Base-by-base conservation (phyloP, 306 rosid genomes). In the Ormosia semicastrata region DNA sequence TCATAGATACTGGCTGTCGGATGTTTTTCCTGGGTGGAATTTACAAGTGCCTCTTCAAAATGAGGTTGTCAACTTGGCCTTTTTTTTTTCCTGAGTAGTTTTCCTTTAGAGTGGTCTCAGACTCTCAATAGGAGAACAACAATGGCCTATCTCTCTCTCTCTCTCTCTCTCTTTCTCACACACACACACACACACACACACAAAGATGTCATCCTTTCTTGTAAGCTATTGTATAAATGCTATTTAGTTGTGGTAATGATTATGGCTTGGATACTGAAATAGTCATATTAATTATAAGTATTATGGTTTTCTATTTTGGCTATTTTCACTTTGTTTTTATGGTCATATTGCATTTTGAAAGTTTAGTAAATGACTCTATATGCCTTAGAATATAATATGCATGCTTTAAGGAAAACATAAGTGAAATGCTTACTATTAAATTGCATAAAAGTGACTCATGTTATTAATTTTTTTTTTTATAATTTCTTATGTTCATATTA, bases 1-100 rank as follows among this genome's bases (percentile, higher is more conserved):
- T 80, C 87, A 63, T 80, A 90, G 86, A 73, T 65, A 81, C 82
- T 80, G 84, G 86, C 76, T 82, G 62, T 81, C 89, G 47, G 82
- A 76, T 86, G 82, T 71, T 65, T 87, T 87, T 62, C 79, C 86
- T 40, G 62, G 86, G 63, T 82, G 83, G 84, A 82, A 82, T 68
- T 57, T 57, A 72, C 89, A 75, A 72, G 15, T 81, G 18, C 85
- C 88, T 89, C 82, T 41, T 50, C 90, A 70, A 43, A 75, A 79
- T 80, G 91, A 93, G 94, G 97, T 93, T 85, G 67, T 68, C 68
- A 68, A 79, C 68, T 73, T 71, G 59, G 43, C 59, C 37, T 18
- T 54, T 37, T 64, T 41, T 41, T 30, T 9, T 8, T 7, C 8
- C 24, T 6, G 17, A 34, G 62, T 78, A 76, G 43, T 57, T 75